Base-by-base conservation (phyloP, 768 basidiomycete species). In the Pleurotus giganteus region DNA sequence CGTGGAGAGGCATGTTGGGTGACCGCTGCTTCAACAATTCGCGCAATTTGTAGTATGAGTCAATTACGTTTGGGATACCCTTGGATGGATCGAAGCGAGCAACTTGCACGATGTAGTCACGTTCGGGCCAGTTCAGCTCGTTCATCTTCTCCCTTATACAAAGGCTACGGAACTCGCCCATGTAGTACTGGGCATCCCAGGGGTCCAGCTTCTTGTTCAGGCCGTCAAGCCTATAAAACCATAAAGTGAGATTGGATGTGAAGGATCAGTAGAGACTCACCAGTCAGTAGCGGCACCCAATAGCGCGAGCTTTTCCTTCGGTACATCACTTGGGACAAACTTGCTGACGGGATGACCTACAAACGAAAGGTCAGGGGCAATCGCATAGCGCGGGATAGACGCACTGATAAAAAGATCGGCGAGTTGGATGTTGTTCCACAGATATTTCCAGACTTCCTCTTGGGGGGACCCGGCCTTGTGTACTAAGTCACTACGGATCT, bases 11-110 rank as follows among this genome's bases (percentile, higher is more conserved):
- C 45, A 80, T 62, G 4, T 79, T 71, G 5, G 71, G 68, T 24
- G 74, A 72, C 19, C 74, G 73, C 49, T 68, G 65, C 55, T 71
- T 69, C 58, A 93, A 77, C 23, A 86, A 74, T 57, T 80, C 74
- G 62, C 94, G 84, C 81, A 96, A 88, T 66, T 85, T 84, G 58
- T 83, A 79, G 67, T 96, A 98, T 12, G 91, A 92, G 65, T 92
- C 91, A 68, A 93, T 82, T 68, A 91, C 89, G 66, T 86, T 80
- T 55, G 87, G 87, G 59, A 88, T 88, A 71, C 93, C 76, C 60
- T 78, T 80, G 19, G 88, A 78, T 50, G 93, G 94, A 69, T 97
- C 94, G 71, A 97, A 98, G 26, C 94, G 87, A n/a, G 94, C 94
- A 57, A 98, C 74, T 68, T 98, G 95, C 27, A 94, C 79, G 60